Percentiles rank a stretch among this genome's conserved stretches.
These are phyloP conservation scores for Phytophthora quininea DNA, from an alignment of 352 stramenopile genomes.

Conservation along the genomic window DNA sequence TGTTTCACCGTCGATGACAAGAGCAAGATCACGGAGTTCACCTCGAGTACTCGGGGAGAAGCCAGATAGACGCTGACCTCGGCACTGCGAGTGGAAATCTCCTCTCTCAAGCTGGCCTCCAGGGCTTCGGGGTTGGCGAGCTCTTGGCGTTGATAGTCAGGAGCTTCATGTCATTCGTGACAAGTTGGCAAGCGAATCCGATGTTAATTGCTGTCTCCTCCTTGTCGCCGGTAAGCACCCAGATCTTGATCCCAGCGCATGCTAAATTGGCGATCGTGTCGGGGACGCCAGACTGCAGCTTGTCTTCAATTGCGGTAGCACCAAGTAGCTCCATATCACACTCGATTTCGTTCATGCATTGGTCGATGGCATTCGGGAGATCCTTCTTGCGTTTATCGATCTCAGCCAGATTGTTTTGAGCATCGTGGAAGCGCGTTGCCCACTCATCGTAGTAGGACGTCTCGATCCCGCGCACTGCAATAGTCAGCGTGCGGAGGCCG, in stretches of 20 bases:
- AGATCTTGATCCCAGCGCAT: constrained; percentile 91
- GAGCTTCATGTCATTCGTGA: constrained; percentile 86
- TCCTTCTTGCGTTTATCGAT: constrained; percentile 86
- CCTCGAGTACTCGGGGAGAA: constrained; percentile 46
- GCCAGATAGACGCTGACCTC: constrained; percentile 61
- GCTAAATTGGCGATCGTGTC: constrained; percentile 88
- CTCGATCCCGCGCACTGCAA: constrained; percentile 73
- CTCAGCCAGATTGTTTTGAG: constrained; percentile 73
- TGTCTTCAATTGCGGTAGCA: constrained; percentile 94
- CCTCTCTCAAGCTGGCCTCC: constrained; percentile 50
- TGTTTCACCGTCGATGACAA: constrained; percentile 85
- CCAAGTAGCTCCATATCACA: constrained; percentile 83
- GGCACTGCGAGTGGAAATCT: constrained; percentile 47
- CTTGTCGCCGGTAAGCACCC: constrained; percentile 95
- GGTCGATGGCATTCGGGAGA: constrained; percentile 70
- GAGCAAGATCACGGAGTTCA: constrained; percentile 59
- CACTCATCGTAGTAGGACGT: constrained; percentile 59
- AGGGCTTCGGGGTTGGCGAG: constrained; percentile 55
- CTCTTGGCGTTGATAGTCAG: constrained; percentile 68
- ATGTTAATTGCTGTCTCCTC: constrained; percentile 96
- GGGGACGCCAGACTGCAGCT: constrained; percentile 91
- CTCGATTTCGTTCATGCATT: constrained; percentile 87
- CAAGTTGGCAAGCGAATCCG: constrained; percentile 87
- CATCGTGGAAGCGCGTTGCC: constrained; percentile 63
- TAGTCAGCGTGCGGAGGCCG: constrained; percentile 87